A percentile compares a stretch with the other conserved stretches of the same genome.
Conservation (phyloP, 345 rosid genomes). For the Syzygium aromaticum region DNA sequence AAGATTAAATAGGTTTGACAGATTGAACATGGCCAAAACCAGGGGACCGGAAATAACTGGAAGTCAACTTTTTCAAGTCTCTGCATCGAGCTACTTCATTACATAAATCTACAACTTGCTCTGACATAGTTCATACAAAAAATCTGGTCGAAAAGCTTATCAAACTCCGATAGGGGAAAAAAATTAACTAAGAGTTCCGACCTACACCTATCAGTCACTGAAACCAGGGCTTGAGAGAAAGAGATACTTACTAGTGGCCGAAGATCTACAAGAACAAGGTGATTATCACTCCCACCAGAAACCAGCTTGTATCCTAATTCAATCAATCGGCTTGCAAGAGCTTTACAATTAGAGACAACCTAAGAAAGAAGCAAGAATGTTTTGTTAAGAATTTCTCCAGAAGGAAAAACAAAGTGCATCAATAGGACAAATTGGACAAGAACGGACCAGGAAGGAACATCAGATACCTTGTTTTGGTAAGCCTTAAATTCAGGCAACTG, state of each 20-base stretch:
- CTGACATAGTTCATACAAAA: not conserved
- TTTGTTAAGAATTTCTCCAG: not conserved
- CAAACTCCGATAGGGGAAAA: not conserved
- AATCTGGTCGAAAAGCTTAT: not conserved
- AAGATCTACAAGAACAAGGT: slow-evolving; percentile 85
- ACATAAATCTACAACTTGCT: not conserved
- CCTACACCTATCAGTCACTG: not conserved
- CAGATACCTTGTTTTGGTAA: slow-evolving; percentile 67
- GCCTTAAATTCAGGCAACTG: slow-evolving; percentile 60
- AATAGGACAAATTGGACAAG: not conserved
- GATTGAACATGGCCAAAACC: not conserved
- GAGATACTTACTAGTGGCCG: slow-evolving; percentile 59
- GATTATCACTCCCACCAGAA: slow-evolving; percentile 92
- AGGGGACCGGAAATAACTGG: not conserved
- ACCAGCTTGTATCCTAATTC: slow-evolving; percentile 78
- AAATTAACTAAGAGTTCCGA: not conserved
- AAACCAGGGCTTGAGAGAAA: not conserved
- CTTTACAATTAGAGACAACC: slow-evolving; percentile 77
- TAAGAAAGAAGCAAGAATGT: slow-evolving; percentile 8
- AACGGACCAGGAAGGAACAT: not conserved
- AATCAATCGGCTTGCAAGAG: slow-evolving; percentile 59
- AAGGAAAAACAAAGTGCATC: not conserved
- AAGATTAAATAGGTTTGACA: not conserved
- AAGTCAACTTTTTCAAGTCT: not conserved
- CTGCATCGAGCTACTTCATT: not conserved